Base-by-base conservation (phyloP, 495 filamentous ascomycete species). In the Aspergillus mulundensis region DNA sequence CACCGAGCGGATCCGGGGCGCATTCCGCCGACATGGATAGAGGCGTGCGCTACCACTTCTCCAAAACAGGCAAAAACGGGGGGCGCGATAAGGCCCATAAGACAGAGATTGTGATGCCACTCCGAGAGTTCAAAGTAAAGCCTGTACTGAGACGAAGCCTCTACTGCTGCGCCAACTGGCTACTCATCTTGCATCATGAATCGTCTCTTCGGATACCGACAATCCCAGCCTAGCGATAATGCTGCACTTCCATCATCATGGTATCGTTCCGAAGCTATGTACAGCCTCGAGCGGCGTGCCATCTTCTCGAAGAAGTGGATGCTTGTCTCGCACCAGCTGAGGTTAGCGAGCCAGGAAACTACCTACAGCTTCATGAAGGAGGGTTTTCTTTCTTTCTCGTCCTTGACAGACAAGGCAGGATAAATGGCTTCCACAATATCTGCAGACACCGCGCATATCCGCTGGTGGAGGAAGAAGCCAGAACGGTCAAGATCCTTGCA, bases 361-460 rank as follows among this genome's bases (percentile, higher is more conserved):
- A 66, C 49, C 55, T 81, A 11, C 63, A 61, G 14, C 77, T 73
- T 57, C 60, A 76, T 14, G 55, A 78, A 1, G 77, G 77, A 19
- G 76, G 74, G 18, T 82, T 72, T 57, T 61, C 68, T 6, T 77
- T 83, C 57, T 66, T 83, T 45, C 54, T 83, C 7, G 66, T 73
- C 11, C 67, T 68, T 15, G 78, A 81, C 41, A 74, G 75, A 38
- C 60, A 78, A 12, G 76, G 73, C 19, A 71, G 67, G 1, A 72
- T 83, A 62, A 81, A 80, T 39, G 80, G 70, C 10, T 82, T 84
- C 62, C 77, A 83, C 64, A 83, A 83, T 49, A 73, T 81, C 34
- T 84, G 81, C 56, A 66, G 81, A 23, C 81, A 84, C 55, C 76
- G 80, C 14, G 79, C 81, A 23, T 83, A 76, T 59, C 79, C 80